Conservation (phyloP, 2,329 filamentous ascomycete species). For the Immersiporthe knoxdaviesiana region DNA sequence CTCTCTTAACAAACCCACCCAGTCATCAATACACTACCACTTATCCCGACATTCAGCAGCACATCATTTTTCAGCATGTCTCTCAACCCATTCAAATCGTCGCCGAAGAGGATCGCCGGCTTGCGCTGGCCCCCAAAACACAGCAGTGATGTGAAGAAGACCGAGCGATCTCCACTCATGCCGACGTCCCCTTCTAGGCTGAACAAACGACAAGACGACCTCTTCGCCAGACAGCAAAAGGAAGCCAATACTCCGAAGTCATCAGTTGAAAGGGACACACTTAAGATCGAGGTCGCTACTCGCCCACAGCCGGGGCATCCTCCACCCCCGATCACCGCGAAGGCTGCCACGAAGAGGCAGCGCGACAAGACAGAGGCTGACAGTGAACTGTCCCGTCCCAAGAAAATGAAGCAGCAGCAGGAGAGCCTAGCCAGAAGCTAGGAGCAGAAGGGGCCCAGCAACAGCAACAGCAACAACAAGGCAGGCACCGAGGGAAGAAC, state of each 20-base stretch:
- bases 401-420: not conserved
- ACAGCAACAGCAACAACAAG: not conserved
- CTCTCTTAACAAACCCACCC: not conserved
- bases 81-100: not conserved
- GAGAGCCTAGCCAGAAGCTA: not conserved
- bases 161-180: not conserved
- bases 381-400: not conserved
- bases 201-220: not conserved
- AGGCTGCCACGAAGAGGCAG: not conserved
- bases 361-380: not conserved
- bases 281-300: not conserved
- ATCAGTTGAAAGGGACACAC: not conserved
- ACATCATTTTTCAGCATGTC: constrained; percentile 3
- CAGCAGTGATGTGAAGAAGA: not conserved
- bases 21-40: not conserved
- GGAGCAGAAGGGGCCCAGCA: not conserved
- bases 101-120: not conserved
- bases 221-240: not conserved
- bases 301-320: not conserved
- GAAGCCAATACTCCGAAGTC: not conserved
- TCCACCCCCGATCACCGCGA: not conserved
- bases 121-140: not conserved
- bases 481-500: not conserved
- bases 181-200: not conserved
- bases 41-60: not conserved